These are phyloP conservation scores for Bretziella fagacearum DNA, from an alignment of 2,329 filamentous ascomycete species.

Conservation along the genomic window DNA sequence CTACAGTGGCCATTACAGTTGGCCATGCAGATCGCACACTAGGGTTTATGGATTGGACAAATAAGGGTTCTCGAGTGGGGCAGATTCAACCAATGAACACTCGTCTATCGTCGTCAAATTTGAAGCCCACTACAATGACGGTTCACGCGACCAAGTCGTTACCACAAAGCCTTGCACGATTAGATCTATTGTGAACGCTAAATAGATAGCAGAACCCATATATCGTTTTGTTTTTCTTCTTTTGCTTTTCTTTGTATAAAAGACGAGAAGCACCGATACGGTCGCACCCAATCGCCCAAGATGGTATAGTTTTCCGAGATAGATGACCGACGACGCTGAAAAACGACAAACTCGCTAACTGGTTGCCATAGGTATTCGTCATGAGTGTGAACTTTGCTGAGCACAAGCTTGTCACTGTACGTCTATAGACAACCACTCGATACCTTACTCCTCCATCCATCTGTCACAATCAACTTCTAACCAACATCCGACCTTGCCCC, in stretches of 20 bases:
- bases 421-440: constrained; percentile 17
- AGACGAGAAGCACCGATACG: constrained; percentile 1
- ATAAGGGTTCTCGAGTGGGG: not conserved
- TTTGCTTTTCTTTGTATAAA: not conserved
- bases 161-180: too few relatives aligned
- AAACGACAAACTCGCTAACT: too few relatives aligned
- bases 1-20: too few relatives aligned
- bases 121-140: not conserved
- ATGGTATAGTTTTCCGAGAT: too few relatives aligned
- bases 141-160: not conserved
- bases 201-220: too few relatives aligned
- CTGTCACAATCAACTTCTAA: not conserved
- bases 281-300: constrained; percentile 5
- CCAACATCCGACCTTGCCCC: not conserved
- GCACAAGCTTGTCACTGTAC: constrained; percentile 65
- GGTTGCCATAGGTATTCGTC: constrained; percentile 53
- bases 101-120: not conserved
- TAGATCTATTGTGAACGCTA: too few relatives aligned
- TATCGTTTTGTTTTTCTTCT: too few relatives aligned
- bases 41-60: not conserved
- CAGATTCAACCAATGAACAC: constrained; percentile 3
- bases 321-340: too few relatives aligned
- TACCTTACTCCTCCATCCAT: constrained; percentile 4
- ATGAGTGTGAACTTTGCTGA: constrained; percentile 76
- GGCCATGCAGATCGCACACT: not conserved